These are phyloP conservation scores for Coemansia sp. DNA, from an alignment of 192 early-diverging fungal species.

Conservation along the genomic window DNA sequence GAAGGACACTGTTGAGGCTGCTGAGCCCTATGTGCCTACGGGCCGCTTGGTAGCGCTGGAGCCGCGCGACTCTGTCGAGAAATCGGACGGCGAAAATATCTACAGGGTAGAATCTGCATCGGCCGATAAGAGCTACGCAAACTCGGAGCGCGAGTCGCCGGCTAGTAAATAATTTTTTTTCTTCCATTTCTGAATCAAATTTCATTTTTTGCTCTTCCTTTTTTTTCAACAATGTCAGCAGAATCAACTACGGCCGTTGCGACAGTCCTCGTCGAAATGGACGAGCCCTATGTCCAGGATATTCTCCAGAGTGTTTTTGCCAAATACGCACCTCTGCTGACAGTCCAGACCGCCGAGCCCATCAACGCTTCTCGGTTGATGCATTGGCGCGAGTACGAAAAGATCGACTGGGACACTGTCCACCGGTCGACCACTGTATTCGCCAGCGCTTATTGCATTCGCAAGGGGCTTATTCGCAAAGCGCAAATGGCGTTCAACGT, in stretches of 20 bases:
- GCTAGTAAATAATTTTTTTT: background rate
- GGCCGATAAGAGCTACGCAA: conserved; percentile 22
- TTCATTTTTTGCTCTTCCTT: background rate
- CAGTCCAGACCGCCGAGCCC: conserved; percentile 1
- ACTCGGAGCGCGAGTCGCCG: conserved; percentile 15
- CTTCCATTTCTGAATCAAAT: background rate
- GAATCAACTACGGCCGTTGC: background rate
- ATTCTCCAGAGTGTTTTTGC: conserved; percentile 26
- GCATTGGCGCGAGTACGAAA: conserved; percentile 70
- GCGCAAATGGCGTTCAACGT: conserved; percentile 66
- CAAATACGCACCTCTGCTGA: conserved; percentile 21
- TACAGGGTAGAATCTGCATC: conserved; percentile 41
- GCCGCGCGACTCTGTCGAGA: conserved; percentile 40
- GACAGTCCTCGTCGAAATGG: conserved; percentile 48
- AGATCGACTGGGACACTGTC: conserved; percentile 59
- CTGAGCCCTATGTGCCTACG: conserved; percentile 50
- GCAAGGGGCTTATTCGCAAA: conserved; percentile 69
- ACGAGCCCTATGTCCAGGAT: conserved; percentile 54
- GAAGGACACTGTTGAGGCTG: conserved; percentile 27
- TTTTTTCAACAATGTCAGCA: conserved; percentile 4
- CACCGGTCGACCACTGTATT: conserved; percentile 35
- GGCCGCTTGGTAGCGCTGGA: conserved; percentile 39
- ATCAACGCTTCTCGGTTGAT: conserved; percentile 12
- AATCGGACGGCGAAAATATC: conserved; percentile 46
- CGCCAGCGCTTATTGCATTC: conserved; percentile 62